Percentiles rank a stretch among this genome's conserved stretches.
Evolutionary conservation across 805 yeast species (phyloP).

Genomic region (Tetrapisispora namnaoensis): DNA sequence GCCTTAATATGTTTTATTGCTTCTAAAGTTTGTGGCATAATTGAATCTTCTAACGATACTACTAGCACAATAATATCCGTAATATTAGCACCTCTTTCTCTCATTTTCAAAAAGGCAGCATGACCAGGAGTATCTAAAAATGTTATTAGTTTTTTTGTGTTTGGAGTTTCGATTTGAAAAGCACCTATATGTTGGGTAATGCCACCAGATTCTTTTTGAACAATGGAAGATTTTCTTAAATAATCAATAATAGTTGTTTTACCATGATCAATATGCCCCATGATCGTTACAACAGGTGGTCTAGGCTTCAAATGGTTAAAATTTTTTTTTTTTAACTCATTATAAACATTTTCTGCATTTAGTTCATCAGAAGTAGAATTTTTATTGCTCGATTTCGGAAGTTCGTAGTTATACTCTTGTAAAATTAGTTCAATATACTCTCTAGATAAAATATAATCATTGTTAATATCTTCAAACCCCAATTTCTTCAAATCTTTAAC

Average conservation of each 20-base stretch:
- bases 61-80: constrained; percentile 90
- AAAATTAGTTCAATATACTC: constrained; percentile 84
- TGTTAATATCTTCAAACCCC: constrained; percentile 63
- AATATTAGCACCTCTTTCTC: constrained; percentile 90
- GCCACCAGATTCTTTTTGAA: constrained; percentile 83
- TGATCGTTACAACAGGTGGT: constrained; percentile 92
- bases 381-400: constrained; percentile 14
- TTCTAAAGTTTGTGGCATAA: constrained; percentile 94
- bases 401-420: constrained; percentile 76
- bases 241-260: constrained; percentile 89
- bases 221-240: constrained; percentile 76
- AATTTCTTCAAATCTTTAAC: constrained; percentile 47
- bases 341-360: constrained; percentile 50
- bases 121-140: constrained; percentile 97
- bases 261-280: constrained; percentile 99
- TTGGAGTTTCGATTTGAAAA: constrained; percentile 73
- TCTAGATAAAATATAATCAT: constrained; percentile 71
- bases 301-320: constrained; percentile 49
- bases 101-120: constrained; percentile 91
- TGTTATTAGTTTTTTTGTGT: constrained; percentile 66
- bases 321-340: constrained; percentile 47
- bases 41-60: constrained; percentile 95
- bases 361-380: constrained; percentile 23
- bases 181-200: constrained; percentile 98
- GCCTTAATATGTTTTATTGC: constrained; percentile 88